A percentile compares a stretch with the other conserved stretches of the same genome.
These are phyloP conservation scores for Elsinoe ampelina DNA, from an alignment of 2,329 filamentous ascomycete species.

Conservation along the genomic window DNA sequence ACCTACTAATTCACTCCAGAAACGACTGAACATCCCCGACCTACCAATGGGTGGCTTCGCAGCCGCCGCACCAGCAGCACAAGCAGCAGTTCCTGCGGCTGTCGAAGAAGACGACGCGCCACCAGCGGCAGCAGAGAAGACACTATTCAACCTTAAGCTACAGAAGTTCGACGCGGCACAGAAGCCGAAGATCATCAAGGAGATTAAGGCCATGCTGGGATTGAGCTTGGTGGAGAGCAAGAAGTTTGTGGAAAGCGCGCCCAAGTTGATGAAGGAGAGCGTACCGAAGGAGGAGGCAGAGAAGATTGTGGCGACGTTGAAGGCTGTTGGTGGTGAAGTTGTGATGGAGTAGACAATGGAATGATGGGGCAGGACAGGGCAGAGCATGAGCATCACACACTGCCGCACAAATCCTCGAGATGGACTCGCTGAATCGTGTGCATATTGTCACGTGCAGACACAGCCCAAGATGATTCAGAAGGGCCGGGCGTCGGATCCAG, in stretches of 20 bases:
- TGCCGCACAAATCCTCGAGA: not conserved
- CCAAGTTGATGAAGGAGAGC: slow-evolving; percentile 98
- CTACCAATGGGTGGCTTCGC: slow-evolving; percentile 89
- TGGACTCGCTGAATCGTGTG: too few species aligned
- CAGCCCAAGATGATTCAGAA: too few species aligned
- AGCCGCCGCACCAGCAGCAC: slow-evolving; percentile 50
- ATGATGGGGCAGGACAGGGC: too few species aligned
- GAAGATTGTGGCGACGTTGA: slow-evolving; percentile 94
- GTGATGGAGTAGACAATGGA: slow-evolving; percentile 64
- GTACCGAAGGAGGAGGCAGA: slow-evolving; percentile 98
- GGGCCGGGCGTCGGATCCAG: too few species aligned
- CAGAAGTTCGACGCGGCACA: slow-evolving; percentile 75
- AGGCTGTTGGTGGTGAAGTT: slow-evolving; percentile 82
- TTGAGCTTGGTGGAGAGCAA: slow-evolving; percentile 97
- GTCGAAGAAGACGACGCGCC: slow-evolving; percentile 77
- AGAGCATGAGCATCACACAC: not conserved
- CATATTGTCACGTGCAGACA: too few species aligned
- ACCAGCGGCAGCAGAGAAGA: slow-evolving; percentile 84
- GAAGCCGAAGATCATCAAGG: slow-evolving; percentile 99
- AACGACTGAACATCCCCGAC: slow-evolving; percentile 93
- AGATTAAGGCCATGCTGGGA: slow-evolving; percentile 93
- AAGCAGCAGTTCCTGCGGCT: slow-evolving; percentile 51
- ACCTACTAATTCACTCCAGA: slow-evolving; percentile 42
- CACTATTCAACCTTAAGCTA: slow-evolving; percentile 93
- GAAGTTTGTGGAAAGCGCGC: slow-evolving; percentile 98